These are phyloP conservation scores for Viridothelium virens DNA, from an alignment of 495 filamentous ascomycete species.

Conservation along the genomic window DNA sequence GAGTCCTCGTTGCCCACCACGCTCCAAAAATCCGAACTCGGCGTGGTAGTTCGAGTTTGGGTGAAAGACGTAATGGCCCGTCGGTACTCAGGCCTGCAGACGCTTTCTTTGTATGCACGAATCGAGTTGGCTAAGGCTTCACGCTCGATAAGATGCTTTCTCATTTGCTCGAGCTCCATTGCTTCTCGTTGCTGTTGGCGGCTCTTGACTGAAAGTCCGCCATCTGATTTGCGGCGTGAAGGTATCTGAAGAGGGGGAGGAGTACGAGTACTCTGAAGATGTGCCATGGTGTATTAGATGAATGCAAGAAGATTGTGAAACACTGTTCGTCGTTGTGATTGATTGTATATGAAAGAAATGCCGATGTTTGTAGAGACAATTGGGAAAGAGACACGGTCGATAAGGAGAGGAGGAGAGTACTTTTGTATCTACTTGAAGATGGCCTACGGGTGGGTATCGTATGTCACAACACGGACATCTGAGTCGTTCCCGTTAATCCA, in stretches of 20 bases:
- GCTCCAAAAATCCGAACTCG: conserved; percentile 4
- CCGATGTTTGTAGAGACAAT: neutral
- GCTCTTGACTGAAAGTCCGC: neutral
- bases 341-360: neutral
- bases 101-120: neutral
- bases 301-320: neutral
- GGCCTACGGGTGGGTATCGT: neutral
- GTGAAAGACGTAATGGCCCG: neutral
- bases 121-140: neutral
- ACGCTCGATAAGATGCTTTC: neutral
- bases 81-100: neutral
- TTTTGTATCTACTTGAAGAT: neutral
- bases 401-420: neutral
- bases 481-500: neutral
- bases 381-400: neutral
- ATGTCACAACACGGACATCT: neutral
- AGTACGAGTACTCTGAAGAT: neutral
- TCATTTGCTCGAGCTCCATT: conserved; percentile 1
- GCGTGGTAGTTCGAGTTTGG: neutral
- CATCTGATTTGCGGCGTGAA: conserved; percentile 1
- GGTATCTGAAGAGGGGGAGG: neutral
- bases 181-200: conserved; percentile 4
- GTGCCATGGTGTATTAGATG: neutral
- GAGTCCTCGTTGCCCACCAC: neutral
- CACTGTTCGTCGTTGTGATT: neutral